phyloP scores from a whole-genome alignment of 179 eudicot genomes.

The Carnegiea gigantea region DNA sequence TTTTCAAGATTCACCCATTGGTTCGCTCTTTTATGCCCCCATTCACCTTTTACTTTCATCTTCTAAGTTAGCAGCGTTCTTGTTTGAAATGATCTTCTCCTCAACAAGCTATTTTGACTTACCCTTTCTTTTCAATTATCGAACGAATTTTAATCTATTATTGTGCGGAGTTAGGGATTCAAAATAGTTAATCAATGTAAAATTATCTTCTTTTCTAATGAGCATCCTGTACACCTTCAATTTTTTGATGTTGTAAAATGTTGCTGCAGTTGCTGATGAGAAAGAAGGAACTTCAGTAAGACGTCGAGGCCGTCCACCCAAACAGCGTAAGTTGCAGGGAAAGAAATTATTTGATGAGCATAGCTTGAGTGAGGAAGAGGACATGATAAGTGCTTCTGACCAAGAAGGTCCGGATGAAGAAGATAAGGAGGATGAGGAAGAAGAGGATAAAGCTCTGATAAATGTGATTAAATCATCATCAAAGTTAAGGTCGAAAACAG shows the following conservation, averaged over 20 bases:
- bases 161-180: too few relatives aligned
- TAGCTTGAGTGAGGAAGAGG: constrained; percentile 89
- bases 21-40: too few relatives aligned
- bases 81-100: too few relatives aligned
- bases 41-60: too few relatives aligned
- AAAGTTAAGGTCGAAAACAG: constrained; percentile 64
- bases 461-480: constrained; percentile 66
- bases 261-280: constrained; percentile 53
- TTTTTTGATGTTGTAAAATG: constrained; percentile 21
- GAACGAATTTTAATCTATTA: too few relatives aligned
- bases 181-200: neutral
- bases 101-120: too few relatives aligned
- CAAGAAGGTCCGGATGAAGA: constrained; percentile 71
- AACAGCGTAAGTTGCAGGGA: constrained; percentile 57
- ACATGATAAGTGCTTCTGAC: constrained; percentile 68
- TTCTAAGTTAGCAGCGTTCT: too few relatives aligned
- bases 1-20: too few relatives aligned
- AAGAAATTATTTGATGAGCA: constrained; percentile 87
- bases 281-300: constrained; percentile 61
- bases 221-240: neutral
- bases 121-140: too few relatives aligned
- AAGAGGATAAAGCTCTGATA: constrained; percentile 75
- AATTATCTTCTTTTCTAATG: neutral
- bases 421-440: constrained; percentile 59
- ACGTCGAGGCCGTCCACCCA: constrained; percentile 82